Base-by-base conservation (phyloP, 352 stramenopile species). In the Globisporangium splendens region DNA sequence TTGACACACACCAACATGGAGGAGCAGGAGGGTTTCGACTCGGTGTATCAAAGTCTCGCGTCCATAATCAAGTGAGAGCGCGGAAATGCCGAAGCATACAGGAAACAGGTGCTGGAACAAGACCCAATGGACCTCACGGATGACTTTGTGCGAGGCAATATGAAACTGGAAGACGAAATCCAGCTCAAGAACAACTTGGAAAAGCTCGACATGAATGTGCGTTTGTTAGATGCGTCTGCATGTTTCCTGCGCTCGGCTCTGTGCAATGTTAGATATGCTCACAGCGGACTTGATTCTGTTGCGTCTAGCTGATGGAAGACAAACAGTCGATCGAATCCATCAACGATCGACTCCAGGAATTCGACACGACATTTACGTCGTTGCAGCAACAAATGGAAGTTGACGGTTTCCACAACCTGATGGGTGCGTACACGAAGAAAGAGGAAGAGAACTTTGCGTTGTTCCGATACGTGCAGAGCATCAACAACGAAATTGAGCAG, bases 371-470 rank as follows among this genome's bases (percentile, higher is more conserved):
- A 17, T 90, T 91, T 53, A 72, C 67, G 1, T 62, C 56, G 14
- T 65, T 87, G 13, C 78, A 93, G 55, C 55, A 85, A 42, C 75
- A 89, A 62, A 83, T 89, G 75, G 77, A 70, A 5, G 74, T 82
- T 14, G 70, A 79, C 42, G 75, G 89, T 61, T 88, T 79, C 51
- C 81, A 87, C 49, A 72, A 85, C 17, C 33, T 91, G 8, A 56
- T 88, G 7, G 59, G 63, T 17, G 69, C 83, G 28, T 89, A 93
- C 62, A 75, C 71, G 1, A 89, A 77, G 54, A 83, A 81, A 41
- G 83, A 93, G 53, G 83, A 90, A 46, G 79, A 93, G 24, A 91
- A 93, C 55, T 90, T 93, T 54, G 77, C 83, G 7, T 72, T 89
- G 44, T 93, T 89, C 38, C 76, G 79, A 51, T 90, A 93, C 60